Evolutionary conservation across 202 grass and related monocot species (phyloP).

Genomic region (Cymbopogon flexuosus): DNA sequence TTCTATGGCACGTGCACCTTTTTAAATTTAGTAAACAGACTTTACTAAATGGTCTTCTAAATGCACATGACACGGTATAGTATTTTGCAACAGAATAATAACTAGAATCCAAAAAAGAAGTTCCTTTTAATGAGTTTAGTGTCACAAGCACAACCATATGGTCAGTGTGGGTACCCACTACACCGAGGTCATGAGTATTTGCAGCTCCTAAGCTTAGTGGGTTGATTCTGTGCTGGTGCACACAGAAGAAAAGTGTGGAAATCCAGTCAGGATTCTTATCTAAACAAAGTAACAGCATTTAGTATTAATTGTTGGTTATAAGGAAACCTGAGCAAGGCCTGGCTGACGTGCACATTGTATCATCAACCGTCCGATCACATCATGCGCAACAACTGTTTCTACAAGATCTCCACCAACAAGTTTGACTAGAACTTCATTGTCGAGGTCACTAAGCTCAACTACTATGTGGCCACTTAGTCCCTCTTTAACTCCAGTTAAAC

Average conservation of each 20-base stretch:
- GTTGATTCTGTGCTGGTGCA: background rate
- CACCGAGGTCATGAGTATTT: background rate
- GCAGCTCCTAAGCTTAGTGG: background rate
- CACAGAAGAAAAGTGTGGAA: background rate
- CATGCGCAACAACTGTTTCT: slow-evolving; percentile 81
- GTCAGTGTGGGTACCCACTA: background rate
- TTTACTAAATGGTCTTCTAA: background rate
- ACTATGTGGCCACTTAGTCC: slow-evolving; percentile 79
- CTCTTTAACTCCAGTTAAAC: slow-evolving; percentile 83
- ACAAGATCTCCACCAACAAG: slow-evolving; percentile 76
- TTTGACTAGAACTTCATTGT: slow-evolving; percentile 83
- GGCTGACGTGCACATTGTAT: slow-evolving; percentile 78
- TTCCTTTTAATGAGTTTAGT: background rate
- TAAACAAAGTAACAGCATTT: slow-evolving; percentile 3
- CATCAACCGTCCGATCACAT: slow-evolving; percentile 82
- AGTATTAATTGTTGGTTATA: slow-evolving; percentile 24
- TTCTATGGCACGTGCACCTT: background rate
- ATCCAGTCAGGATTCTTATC: background rate
- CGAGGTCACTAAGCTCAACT: slow-evolving; percentile 71
- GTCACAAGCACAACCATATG: no score
- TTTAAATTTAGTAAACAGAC: background rate
- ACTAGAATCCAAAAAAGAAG: slow-evolving; percentile 4
- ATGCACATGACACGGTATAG: background rate
- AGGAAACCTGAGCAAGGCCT: slow-evolving; percentile 67
- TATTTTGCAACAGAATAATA: background rate